Percentiles rank a stretch among this genome's conserved stretches.
Evolutionary conservation across 2,329 filamentous ascomycete genomes (phyloP).

Genomic region (Volutella citrinella): DNA sequence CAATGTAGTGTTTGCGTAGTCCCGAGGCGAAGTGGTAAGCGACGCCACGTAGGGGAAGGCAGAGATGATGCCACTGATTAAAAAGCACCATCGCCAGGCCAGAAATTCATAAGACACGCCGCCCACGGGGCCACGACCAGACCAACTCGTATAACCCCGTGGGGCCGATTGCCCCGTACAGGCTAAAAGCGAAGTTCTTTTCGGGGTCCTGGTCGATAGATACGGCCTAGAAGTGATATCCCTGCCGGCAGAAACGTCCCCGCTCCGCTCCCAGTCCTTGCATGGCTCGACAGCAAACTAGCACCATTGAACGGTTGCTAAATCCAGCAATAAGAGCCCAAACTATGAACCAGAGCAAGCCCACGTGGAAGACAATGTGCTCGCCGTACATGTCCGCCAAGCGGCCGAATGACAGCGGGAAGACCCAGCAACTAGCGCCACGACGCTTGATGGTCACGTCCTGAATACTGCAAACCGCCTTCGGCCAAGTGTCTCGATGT

Average conservation of each 20-base stretch:
- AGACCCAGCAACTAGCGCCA: slow-evolving; percentile 53
- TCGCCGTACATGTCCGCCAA: slow-evolving; percentile 58
- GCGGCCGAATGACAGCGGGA: slow-evolving; percentile 61
- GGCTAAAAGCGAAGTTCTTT: slow-evolving; percentile 61
- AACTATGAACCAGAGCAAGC: slow-evolving; percentile 57
- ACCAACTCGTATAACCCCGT: slow-evolving; percentile 55
- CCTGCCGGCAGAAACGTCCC: slow-evolving; percentile 67
- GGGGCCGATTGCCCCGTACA: slow-evolving; percentile 55
- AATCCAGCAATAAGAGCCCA: slow-evolving; percentile 68
- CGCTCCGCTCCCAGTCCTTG: slow-evolving; percentile 66
- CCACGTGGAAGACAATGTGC: slow-evolving; percentile 53
- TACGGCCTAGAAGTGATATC: slow-evolving; percentile 62
- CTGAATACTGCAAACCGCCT: slow-evolving; percentile 54
- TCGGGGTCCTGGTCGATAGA: slow-evolving; percentile 65
- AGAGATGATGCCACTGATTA: slow-evolving; percentile 48
- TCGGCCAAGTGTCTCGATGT: slow-evolving; percentile 56
- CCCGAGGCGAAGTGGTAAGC: slow-evolving; percentile 33
- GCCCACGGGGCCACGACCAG: slow-evolving; percentile 66
- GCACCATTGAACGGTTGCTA: slow-evolving; percentile 59
- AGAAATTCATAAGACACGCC: slow-evolving; percentile 58
- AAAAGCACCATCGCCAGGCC: slow-evolving; percentile 67
- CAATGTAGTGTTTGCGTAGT: slow-evolving; percentile 48
- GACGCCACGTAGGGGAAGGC: slow-evolving; percentile 50
- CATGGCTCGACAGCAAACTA: slow-evolving; percentile 66
- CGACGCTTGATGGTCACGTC: slow-evolving; percentile 63